These are phyloP conservation scores for Priceomyces medius DNA, from an alignment of 805 yeast species.

Conservation along the genomic window DNA sequence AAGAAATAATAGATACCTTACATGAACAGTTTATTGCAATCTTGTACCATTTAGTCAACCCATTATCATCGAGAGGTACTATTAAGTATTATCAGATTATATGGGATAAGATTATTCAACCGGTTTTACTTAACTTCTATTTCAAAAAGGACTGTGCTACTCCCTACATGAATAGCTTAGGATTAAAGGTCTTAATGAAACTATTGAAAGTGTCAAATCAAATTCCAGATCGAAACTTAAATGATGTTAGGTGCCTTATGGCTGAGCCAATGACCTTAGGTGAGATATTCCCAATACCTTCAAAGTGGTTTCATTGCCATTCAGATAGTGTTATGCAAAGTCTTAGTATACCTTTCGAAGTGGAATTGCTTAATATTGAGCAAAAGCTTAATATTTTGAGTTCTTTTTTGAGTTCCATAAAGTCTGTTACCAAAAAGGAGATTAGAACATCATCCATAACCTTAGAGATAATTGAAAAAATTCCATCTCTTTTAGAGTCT, in stretches of 20 bases:
- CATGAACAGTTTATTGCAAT: conserved; percentile 29
- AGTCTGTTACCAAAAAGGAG: conserved; percentile 30
- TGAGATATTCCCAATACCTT: conserved; percentile 32
- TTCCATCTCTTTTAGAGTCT: conserved; percentile 24
- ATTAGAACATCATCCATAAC: conserved; percentile 27
- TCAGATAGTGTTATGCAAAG: conserved; percentile 30
- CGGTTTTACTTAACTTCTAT: conserved; percentile 31
- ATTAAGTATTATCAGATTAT: conserved; percentile 28
- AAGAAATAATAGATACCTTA: conserved; percentile 27
- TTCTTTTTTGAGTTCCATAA: conserved; percentile 25
- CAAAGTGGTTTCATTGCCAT: conserved; percentile 34
- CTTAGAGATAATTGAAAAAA: conserved; percentile 30
- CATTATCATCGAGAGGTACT: conserved; percentile 12
- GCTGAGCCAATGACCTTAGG: conserved; percentile 27
- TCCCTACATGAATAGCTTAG: conserved; percentile 28
- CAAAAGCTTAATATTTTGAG: conserved; percentile 23
- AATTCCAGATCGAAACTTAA: conserved; percentile 20
- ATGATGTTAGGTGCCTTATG: conserved; percentile 30
- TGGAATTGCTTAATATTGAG: conserved; percentile 21
- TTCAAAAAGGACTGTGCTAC: conserved; percentile 27
- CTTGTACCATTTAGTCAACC: conserved; percentile 13
- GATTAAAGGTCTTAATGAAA: conserved; percentile 23
- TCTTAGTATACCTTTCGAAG: conserved; percentile 22
- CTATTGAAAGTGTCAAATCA: conserved; percentile 23
- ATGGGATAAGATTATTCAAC: conserved; percentile 40